Evolutionary conservation across 805 yeast species (phyloP), one percentile per base, ranked within the genome.

Genomic region (Blastobotrys muscicola): DNA sequence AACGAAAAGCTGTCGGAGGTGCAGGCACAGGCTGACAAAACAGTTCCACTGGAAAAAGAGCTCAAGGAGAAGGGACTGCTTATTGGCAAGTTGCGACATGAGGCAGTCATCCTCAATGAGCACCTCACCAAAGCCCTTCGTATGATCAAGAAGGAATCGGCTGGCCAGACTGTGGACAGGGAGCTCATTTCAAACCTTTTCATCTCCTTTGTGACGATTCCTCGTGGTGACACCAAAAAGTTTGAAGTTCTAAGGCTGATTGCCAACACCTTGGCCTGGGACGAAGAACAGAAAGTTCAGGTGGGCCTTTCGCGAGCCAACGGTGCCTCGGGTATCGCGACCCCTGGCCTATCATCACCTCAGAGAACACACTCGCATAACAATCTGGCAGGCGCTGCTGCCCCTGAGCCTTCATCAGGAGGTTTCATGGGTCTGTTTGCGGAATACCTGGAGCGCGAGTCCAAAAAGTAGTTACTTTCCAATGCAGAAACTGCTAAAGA

Each of bases 101-200:
- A 92, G 61, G 90, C 94, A 1, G 90, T 92, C 8, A 85, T 85
- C 20, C 66, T 90, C 45, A 92, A 92, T 60, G 98, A 92, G 58
- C 97, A 92, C 64, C 66, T 92, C 43, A 87, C 95, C n/a, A 90
- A 92, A 56, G 94, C 97, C 1, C 66, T 90, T 48, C 77, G 85
- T 20, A 70, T 90, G 72, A 74, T 92, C 46, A 85, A 87, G 54
- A 80, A 80, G 57, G 83, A 81, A 42, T 76, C 84, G 34, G 77
- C 78, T 33, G 76, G 86, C 6, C 84, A 80, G 40, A 73, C 81
- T 7, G 86, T 90, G 1, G 97, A 90, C 60, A 81, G 82, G 57
- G 95, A 89, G 60, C 74, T 92, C 47, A 78, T 92, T 4, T 82
- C 96, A 2, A 92, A 92, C 60, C 69, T 92, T 48, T 67, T 92